A percentile compares a stretch with the other conserved stretches of the same genome.
These are phyloP conservation scores for Beauveria scarabaeidicola DNA, from an alignment of 2,329 filamentous ascomycete species.

Conservation along the genomic window DNA sequence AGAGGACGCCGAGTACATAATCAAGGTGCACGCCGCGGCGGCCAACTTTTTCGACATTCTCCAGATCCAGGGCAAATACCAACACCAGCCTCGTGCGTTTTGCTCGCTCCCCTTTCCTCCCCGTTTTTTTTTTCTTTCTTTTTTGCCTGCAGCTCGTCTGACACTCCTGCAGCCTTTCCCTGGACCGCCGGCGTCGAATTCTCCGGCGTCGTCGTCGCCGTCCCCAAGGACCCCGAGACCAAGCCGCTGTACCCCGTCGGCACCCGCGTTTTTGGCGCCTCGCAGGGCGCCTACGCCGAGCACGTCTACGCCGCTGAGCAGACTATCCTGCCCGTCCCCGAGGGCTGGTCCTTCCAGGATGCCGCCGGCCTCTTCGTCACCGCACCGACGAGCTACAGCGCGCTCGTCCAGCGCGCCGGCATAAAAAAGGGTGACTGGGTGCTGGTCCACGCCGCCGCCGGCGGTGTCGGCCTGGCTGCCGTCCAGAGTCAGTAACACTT, in stretches of 20 bases:
- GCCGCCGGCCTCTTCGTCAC: conserved; percentile 88
- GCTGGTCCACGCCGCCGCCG: conserved; percentile 84
- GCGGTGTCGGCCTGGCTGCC: conserved; percentile 82
- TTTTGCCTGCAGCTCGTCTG: not conserved
- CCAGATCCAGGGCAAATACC: conserved; percentile 92
- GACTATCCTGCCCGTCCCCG: conserved; percentile 63
- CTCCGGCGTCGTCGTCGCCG: conserved; percentile 64
- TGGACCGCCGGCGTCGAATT: conserved; percentile 88
- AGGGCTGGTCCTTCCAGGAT: conserved; percentile 74
- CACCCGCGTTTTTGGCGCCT: conserved; percentile 76
- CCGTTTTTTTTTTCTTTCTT: not conserved
- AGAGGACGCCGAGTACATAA: conserved; percentile 67
- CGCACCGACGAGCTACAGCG: conserved; percentile 81
- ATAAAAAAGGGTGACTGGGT: conserved; percentile 78
- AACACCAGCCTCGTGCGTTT: conserved; percentile 66
- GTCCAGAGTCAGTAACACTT: conserved; percentile 53
- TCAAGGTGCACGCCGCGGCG: conserved; percentile 77
- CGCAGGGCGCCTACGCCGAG: conserved; percentile 79
- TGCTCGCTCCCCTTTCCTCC: not conserved
- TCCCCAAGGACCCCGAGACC: conserved; percentile 41
- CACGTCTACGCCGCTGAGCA: conserved; percentile 60
- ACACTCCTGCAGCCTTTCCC: conserved; percentile 50
- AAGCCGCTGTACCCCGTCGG: conserved; percentile 57
- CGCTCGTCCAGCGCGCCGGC: conserved; percentile 66
- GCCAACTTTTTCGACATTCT: conserved; percentile 97